Evolutionary conservation across 2,329 filamentous ascomycete genomes (phyloP).

Genomic region (Aspergillus udagawae): DNA sequence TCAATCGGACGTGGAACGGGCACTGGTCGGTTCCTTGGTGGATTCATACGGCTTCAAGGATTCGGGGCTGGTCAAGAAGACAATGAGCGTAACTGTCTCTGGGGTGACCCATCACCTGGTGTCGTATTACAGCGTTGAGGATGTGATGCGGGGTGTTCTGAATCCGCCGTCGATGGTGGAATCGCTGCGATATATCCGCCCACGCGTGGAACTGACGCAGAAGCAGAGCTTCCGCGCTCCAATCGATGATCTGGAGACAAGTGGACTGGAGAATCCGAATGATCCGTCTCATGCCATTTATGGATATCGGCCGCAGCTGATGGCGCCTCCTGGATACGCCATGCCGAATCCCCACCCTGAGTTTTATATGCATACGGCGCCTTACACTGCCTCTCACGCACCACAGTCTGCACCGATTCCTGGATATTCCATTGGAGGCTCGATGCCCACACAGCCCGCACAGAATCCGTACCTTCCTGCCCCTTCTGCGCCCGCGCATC

Average conservation of each 20-base stretch:
- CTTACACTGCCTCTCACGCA: conserved; percentile 32
- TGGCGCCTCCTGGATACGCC: conserved; percentile 31
- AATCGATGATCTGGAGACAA: conserved; percentile 56
- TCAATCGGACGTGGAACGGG: conserved; percentile 49
- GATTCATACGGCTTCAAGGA: conserved; percentile 86
- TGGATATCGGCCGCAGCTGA: conserved; percentile 38
- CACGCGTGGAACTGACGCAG: conserved; percentile 56
- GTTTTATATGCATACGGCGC: conserved; percentile 34
- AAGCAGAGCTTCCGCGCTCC: conserved; percentile 65
- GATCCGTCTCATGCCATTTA: conserved; percentile 39
- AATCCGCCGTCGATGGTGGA: conserved; percentile 56
- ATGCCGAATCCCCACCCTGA: conserved; percentile 32
- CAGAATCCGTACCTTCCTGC: conserved; percentile 36
- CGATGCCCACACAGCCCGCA: conserved; percentile 30
- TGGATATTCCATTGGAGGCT: conserved; percentile 32
- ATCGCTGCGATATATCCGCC: conserved; percentile 48
- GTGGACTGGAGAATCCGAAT: conserved; percentile 34
- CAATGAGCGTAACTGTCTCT: conserved; percentile 72
- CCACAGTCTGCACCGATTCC: conserved; percentile 30
- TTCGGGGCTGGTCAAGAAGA: conserved; percentile 84
- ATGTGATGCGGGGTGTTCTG: conserved; percentile 64
- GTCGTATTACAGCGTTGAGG: conserved; percentile 80
- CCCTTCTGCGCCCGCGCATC: conserved; percentile 25
- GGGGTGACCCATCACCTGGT: conserved; percentile 80
- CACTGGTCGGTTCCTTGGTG: conserved; percentile 75